Base-by-base conservation (phyloP, 163 green algal genomes). In the Scenedesmus sp. region DNA sequence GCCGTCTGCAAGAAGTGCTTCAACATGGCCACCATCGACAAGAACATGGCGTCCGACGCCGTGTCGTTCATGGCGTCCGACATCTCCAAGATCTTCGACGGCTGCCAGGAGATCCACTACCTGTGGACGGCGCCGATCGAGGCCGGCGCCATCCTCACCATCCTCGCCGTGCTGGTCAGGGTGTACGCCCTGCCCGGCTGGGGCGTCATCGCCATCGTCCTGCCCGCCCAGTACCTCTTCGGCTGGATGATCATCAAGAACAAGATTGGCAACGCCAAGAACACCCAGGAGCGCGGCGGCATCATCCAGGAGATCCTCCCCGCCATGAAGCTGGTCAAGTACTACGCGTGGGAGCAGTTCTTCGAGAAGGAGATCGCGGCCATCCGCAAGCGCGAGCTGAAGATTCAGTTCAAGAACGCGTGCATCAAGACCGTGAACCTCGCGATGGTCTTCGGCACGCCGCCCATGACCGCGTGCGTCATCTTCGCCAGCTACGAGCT, bases 291-390 rank as follows among this genome's bases (percentile, higher is more conserved):
- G 5, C 81, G 81, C 57, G 75, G 70, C 39, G 57, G 60, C 18
- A 84, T 87, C 51, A 78, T 88, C 72, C 75, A 83, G 74, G 86
- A 90, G 77, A 65, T 90, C 5, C 83, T 90, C 31, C 86, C 86
- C 34, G 83, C 86, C 63, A 90, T 90, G 77, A 90, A 90, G 86
- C 80, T 90, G 62, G 81, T 90, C 75, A 90, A 90, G 83, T 90
- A 88, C 83, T 90, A 90, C 70, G 83, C 77, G 13, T 90, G 86
- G 63, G 86, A 90, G 83, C 69, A 78, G 51, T 90, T 83, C 77
- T 88, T 90, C 29, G 80, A 88, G 83, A 36, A 74, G 11, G 47
- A 89, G 47, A 76, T 80, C 28, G n/a, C 60, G 26, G 58, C 39
- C 57, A 80, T 88, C 50, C 86, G 86, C 80, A 63, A 65, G 22